Evolutionary conservation across 805 yeast species (phyloP), one percentile per base, ranked within the genome.

Genomic region (Pichia cephalocereana): DNA sequence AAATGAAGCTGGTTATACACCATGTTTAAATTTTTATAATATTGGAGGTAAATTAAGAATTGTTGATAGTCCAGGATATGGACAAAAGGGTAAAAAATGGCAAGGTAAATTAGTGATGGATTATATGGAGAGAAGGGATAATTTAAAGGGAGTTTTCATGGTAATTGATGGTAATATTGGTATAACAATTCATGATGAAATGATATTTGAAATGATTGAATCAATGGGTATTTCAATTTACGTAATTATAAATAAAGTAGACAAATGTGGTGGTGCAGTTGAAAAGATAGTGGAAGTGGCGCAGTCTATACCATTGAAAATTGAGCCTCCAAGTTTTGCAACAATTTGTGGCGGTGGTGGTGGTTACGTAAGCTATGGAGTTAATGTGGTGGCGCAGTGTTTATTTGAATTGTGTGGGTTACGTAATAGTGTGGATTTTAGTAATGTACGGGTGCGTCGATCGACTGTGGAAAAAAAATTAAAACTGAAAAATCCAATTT

Each of bases 31-130:
- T 59, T 80, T 86, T 53, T 89, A 74, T 65, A 83, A 80, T 49
- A 65, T 85, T 12, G 84, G 84, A 4, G 76, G 77, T 44, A 68
- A 73, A 47, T 68, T 90, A 41, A 69, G 87, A 51, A 57, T 90
- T 4, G 77, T 88, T 2, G 98, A 90, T 60, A 76, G 88, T 26
- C 98, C 98, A 0, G 98, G 98, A 0, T 90, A 90, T 62, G 98
- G 98, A 2, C 73, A 66, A 38, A 78, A 74, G 52, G 89, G 95
- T 17, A 74, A 72, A 15, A 59, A 57, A 9, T 66, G 70, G 54
- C 96, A 90, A 60, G 97, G 96, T 2, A 67, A 75, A 39, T 71
- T 81, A 30, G 83, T 84, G 1, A 58, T 79, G 57, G 77, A 79
- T 36, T 89, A 87, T 58, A 62, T 90, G 8, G 65, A 67, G 28